These are phyloP conservation scores for Yarrowia sp. DNA, from an alignment of 805 yeast species.

Conservation along the genomic window DNA sequence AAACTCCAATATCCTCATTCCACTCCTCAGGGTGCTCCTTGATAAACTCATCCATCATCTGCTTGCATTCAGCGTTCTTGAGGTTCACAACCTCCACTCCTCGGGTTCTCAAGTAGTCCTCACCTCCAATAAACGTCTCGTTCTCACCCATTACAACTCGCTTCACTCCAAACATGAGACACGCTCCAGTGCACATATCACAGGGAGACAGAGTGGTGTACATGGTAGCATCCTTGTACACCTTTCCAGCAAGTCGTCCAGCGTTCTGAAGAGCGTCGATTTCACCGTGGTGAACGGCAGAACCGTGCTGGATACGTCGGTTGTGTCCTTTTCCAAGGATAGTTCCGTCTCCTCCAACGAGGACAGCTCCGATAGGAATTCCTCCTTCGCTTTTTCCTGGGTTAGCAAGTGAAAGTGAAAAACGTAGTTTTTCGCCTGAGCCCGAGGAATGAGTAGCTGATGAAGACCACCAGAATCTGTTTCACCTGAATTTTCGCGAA, in stretches of 20 bases:
- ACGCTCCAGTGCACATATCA: constrained; percentile 93
- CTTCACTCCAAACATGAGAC: constrained; percentile 80
- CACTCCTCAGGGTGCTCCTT: constrained; percentile 48
- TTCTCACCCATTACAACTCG: constrained; percentile 90
- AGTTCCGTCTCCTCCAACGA: constrained; percentile 71
- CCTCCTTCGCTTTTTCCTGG: constrained; percentile 80
- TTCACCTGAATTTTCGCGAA: too few relatives aligned
- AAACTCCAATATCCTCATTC: constrained; percentile 43
- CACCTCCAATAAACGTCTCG: constrained; percentile 78
- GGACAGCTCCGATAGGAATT: constrained; percentile 81
- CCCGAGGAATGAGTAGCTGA: too few relatives aligned
- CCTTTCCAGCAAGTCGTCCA: constrained; percentile 78
- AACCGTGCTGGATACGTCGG: constrained; percentile 77
- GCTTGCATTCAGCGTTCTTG: constrained; percentile 43
- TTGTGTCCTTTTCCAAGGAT: constrained; percentile 89
- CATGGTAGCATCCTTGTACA: constrained; percentile 81
- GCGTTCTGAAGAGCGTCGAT: constrained; percentile 86
- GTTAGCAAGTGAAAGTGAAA: neutral
- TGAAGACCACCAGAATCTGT: too few relatives aligned
- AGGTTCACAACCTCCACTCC: constrained; percentile 53
- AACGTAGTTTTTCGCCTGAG: too few relatives aligned
- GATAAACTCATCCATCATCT: constrained; percentile 75
- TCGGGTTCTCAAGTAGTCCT: constrained; percentile 60
- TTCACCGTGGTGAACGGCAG: constrained; percentile 89
- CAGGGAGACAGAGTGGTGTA: constrained; percentile 94